Conservation (phyloP, 108 stramenopile species). For the Skeletonema tropicum region DNA sequence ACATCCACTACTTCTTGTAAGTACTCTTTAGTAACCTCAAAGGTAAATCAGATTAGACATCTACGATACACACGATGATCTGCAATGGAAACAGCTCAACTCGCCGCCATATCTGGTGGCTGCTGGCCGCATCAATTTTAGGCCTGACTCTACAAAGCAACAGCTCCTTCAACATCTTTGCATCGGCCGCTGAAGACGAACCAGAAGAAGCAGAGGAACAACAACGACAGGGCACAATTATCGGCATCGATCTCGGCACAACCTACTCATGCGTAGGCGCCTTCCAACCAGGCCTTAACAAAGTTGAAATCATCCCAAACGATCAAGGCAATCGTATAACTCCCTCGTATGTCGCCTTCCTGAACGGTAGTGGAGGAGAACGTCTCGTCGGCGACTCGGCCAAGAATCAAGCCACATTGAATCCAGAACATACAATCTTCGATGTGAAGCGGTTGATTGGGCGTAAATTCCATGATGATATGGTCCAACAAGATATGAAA, state of each 20-base stretch:
- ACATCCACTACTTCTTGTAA: too few species aligned
- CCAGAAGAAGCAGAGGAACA: neutral
- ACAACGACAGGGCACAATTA: constrained; percentile 27
- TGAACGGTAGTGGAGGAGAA: constrained; percentile 53
- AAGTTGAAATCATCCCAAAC: constrained; percentile 91
- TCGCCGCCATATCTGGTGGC: neutral
- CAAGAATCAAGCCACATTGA: constrained; percentile 94
- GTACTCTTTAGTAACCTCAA: too few species aligned
- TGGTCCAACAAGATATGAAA: constrained; percentile 94
- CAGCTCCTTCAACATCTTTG: neutral
- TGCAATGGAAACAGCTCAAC: too few species aligned
- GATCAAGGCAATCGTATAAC: constrained; percentile 96
- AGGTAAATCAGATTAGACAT: too few species aligned
- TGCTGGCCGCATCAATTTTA: neutral
- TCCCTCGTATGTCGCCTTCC: constrained; percentile 88
- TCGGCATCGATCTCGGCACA: constrained; percentile 92
- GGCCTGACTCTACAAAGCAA: neutral
- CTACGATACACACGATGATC: too few species aligned
- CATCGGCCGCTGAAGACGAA: neutral
- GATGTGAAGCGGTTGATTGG: constrained; percentile 99
- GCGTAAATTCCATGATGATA: constrained; percentile 83
- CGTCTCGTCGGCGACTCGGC: constrained; percentile 92
- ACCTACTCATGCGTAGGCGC: constrained; percentile 91
- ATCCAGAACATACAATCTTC: constrained; percentile 95
- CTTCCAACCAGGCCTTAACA: constrained; percentile 41